Evolutionary conservation across 257 asterid species (phyloP).

Genomic region (Vinca minor): DNA sequence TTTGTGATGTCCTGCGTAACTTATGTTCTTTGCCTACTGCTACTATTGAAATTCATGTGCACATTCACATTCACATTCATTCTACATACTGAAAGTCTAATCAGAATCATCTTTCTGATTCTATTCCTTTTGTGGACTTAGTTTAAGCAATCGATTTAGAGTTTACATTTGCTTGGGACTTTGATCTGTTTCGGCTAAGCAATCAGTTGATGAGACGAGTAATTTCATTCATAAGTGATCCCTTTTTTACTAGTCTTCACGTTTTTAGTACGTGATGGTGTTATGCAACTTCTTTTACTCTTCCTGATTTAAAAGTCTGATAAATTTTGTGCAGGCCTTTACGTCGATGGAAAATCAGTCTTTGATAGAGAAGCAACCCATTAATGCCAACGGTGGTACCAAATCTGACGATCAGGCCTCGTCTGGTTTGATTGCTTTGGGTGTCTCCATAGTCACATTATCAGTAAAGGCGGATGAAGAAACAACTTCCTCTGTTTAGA

Average conservation of each 20-base stretch:
- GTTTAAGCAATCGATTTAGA: neutral
- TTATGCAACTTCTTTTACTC: neutral
- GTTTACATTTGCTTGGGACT: constrained; percentile 2
- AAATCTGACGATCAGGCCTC: constrained; percentile 29
- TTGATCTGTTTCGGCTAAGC: neutral
- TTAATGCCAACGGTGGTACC: constrained; percentile 27
- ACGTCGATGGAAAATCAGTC: constrained; percentile 24
- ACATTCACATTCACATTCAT: neutral
- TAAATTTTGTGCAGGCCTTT: constrained; percentile 31
- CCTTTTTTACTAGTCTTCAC: neutral
- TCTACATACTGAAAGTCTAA: neutral
- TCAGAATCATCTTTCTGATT: neutral
- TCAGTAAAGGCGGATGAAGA: constrained; percentile 18
- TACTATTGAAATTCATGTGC: neutral
- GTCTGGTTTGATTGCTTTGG: constrained; percentile 14
- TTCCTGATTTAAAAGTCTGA: constrained; percentile 5
- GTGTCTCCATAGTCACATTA: constrained; percentile 10
- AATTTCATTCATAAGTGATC: neutral
- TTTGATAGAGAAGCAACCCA: constrained; percentile 30
- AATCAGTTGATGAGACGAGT: neutral
- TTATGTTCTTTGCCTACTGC: neutral
- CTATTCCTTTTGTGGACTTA: neutral
- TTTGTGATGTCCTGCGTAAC: neutral
- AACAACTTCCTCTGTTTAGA: constrained; percentile 22
- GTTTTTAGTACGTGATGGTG: neutral